Evolutionary conservation across 495 filamentous ascomycete species (phyloP), one percentile per base, ranked within the genome.

Genomic region (Podospora australis): DNA sequence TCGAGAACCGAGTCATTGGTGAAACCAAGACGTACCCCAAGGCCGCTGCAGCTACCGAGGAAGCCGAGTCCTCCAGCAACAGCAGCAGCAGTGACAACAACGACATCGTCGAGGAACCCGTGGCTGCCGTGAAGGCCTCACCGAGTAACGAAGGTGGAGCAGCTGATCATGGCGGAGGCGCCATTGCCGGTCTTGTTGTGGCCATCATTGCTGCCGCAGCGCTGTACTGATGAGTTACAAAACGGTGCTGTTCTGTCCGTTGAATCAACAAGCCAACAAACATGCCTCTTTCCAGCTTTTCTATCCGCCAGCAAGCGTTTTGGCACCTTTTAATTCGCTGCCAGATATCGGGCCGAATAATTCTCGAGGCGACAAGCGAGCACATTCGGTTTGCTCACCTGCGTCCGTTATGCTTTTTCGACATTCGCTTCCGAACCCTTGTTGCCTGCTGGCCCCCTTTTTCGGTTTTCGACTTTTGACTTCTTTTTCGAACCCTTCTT

Each of bases 141-240:
- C 57, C 60, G 13, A 63, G 56, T 44, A 70, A 65, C 47, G 70
- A 72, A 55, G 70, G 59, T 16, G 64, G 56, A 6, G 64, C 58
- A 1, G 58, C 58, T 14, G 59, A 66, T 13, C 64, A 72, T 47
- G 62, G 66, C 14, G 66, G 67, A 10, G 58, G 68, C 23, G 70
- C 71, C 36, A 59, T 73, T 16, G 70, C 70, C 13, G 70, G 70
- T 16, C 55, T 76, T 22, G 60, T 76, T 21, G 67, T 76, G 13
- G 72, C 72, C 41, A 59, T 74, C 6, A 62, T 76, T 11, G 72
- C 70, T 16, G 70, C 70, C 4, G 63, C 65, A 29, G 70, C 66
- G 29, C 54, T 76, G 21, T 63, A 69, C 21, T 76, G 47, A 66
- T 9, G 30, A n/a, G n/a, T n/a, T n/a, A n/a, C n/a, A n/a, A n/a